Evolutionary conservation across 1,284 basidiomycete genomes (phyloP), one percentile per base, ranked within the genome.

Genomic region (Fomitopsis palustris): DNA sequence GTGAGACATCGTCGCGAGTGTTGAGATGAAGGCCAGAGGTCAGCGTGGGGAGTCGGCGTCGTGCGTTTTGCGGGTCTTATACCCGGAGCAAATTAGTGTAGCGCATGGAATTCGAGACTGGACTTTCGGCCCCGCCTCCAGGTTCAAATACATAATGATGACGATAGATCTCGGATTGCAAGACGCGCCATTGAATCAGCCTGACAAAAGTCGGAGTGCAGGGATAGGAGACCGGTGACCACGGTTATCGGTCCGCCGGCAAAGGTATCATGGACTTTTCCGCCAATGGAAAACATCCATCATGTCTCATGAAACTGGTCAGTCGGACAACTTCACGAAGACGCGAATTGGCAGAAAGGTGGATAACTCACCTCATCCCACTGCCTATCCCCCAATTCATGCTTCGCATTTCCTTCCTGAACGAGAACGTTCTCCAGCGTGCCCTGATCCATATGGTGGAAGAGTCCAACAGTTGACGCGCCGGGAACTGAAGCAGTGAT

Each of bases 91-190:
- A 52, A 37, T 35, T 51, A 33, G 49, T 12, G 33, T 35, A 35
- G 31, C 47, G 47, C 42, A 45, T 23, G 21, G 45, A 23, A 52
- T 52, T 52, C 49, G n/a, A 52, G 49, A 35, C 31, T 37, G 25
- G 45, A 35, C 49, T 35, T 21, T 19, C 29, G 33, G 27, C 10
- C 25, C 45, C 45, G 25, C 31, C 21, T 12, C 4, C 49, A 52
- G 49, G 49, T 52, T 52, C 49, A 19, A 52, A 52, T 35, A 52
- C 49, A 52, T 52, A 52, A 52, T 52, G 29, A 52, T 52, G 49
- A 52, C 31, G 47, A 51, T 31, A 16, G 31, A 51, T 29, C 47
- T 51, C 27, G 47, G 38, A n/a, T n/a, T 6, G 38, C 16, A 16
- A 16, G 38, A 43, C n/a, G n/a, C n/a, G 19, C 19, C 39, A 41